phyloP scores from a whole-genome alignment of 192 early-diverging fungal species.

The Coemansia sp. region DNA sequence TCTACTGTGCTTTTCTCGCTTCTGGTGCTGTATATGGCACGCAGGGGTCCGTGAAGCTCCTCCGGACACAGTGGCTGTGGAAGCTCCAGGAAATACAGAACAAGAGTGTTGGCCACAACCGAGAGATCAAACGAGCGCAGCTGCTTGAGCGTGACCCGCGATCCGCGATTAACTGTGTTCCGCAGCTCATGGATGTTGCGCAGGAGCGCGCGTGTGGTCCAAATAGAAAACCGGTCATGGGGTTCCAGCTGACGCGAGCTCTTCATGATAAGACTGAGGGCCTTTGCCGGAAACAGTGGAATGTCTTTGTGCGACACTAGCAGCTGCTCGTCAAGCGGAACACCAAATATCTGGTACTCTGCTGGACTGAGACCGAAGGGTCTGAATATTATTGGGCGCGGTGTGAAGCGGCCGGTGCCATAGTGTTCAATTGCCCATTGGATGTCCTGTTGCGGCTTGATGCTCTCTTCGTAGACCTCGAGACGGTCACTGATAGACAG shows the following conservation, averaged over 20 bases:
- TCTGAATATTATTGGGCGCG: conserved; percentile 70
- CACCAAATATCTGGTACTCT: conserved; percentile 78
- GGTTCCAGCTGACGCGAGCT: conserved; percentile 27
- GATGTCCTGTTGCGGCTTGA: conserved; percentile 77
- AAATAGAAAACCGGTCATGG: conserved; percentile 59
- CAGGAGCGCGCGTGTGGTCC: conserved; percentile 63
- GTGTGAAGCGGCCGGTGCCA: conserved; percentile 66
- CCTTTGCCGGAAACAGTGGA: conserved; percentile 63
- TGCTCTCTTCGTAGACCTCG: conserved; percentile 68
- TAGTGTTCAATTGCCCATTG: conserved; percentile 77
- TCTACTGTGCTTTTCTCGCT: conserved; percentile 39
- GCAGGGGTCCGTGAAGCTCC: conserved; percentile 69
- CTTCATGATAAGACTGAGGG: conserved; percentile 63
- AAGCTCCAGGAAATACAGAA: conserved; percentile 72
- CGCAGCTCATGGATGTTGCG: conserved; percentile 64
- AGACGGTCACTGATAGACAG: conserved; percentile 55
- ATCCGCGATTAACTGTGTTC: conserved; percentile 62
- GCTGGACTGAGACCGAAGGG: conserved; percentile 68
- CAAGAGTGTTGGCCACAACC: conserved; percentile 61
- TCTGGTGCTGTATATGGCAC: conserved; percentile 60
- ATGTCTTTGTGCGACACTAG: conserved; percentile 60
- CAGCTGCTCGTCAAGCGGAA: conserved; percentile 68
- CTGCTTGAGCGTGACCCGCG: conserved; percentile 57
- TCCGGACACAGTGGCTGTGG: conserved; percentile 67
- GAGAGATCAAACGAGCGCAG: conserved; percentile 60